Conservation (phyloP, 352 stramenopile genomes). For the Phytopythium litorale region DNA sequence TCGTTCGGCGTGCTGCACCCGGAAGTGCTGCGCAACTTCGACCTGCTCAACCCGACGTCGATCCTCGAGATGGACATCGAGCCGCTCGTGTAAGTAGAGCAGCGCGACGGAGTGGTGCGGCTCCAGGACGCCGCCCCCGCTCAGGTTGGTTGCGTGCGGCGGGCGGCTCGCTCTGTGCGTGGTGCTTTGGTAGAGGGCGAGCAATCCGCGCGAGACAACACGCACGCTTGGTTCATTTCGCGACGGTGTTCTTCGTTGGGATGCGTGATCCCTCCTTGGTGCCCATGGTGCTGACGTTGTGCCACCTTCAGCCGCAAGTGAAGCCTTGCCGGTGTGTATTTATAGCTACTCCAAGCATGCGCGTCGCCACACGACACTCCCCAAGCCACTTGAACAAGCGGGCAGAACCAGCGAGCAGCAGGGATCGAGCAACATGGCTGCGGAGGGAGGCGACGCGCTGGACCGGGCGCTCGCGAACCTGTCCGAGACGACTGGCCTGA, state of each 20-base stretch:
- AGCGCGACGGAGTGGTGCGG: background rate
- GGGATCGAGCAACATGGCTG: background rate
- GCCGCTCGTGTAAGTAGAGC: constrained; percentile 86
- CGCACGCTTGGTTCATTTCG: background rate
- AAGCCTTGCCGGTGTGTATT: background rate
- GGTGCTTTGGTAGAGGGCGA: background rate
- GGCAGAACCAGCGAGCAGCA: background rate
- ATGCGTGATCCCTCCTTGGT: background rate
- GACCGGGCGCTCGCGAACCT: constrained; percentile 66
- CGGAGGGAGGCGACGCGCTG: constrained; percentile 34
- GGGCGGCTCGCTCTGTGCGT: background rate
- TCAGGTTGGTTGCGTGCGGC: background rate
- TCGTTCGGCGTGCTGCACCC: constrained; percentile 98
- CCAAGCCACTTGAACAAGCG: background rate
- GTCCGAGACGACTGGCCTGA: constrained; percentile 68
- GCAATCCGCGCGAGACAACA: background rate
- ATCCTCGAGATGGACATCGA: constrained; percentile 98
- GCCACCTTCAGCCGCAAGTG: background rate
- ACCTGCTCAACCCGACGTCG: constrained; percentile 95
- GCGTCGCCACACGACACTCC: background rate
- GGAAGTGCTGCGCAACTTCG: constrained; percentile 97
- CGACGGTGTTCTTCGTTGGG: background rate
- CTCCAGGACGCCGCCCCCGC: background rate
- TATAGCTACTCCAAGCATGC: background rate
- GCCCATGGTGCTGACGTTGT: no score